Percentiles rank a stretch among this genome's conserved stretches.
Evolutionary conservation across 805 yeast genomes (phyloP).

Genomic region (Cephaloascus albidus): DNA sequence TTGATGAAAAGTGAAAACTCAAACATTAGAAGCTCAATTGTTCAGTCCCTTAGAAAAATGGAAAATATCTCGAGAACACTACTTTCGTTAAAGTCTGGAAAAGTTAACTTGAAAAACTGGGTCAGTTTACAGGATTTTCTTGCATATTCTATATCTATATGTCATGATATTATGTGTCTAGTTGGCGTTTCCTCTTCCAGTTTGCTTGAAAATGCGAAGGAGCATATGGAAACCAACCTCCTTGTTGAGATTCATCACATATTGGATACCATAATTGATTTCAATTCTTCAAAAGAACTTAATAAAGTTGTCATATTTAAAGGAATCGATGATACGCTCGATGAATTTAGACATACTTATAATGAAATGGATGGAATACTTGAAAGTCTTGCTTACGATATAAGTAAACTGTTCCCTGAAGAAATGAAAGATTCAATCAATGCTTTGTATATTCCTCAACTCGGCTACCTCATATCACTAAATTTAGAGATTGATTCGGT

Average conservation of each 20-base stretch:
- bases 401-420: slow-evolving; percentile 3
- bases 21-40: slow-evolving; percentile 10
- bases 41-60: slow-evolving; percentile 10
- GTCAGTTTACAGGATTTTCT: slow-evolving; percentile 13
- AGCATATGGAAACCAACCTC: slow-evolving; percentile 3
- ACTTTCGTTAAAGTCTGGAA: slow-evolving; percentile 13
- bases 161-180: slow-evolving; percentile 4
- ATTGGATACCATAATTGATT: slow-evolving; percentile 21
- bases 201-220: slow-evolving; percentile 7
- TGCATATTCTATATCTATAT: slow-evolving; percentile 7
- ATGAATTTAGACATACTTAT: slow-evolving; percentile 13
- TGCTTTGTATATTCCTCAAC: slow-evolving; percentile 34
- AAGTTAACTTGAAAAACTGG: slow-evolving; percentile 18
- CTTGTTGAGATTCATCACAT: slow-evolving; percentile 6
- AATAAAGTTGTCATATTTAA: slow-evolving; percentile 16
- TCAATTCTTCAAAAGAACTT: slow-evolving; percentile 19
- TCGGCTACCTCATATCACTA: slow-evolving; percentile 28
- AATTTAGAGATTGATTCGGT: background rate
- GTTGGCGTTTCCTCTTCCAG: slow-evolving; percentile 1
- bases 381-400: slow-evolving; percentile 9
- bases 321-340: slow-evolving; percentile 17
- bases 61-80: slow-evolving; percentile 16
- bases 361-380: slow-evolving; percentile 21
- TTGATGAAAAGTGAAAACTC: slow-evolving; percentile 12
- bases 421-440: slow-evolving; percentile 12